Percentiles rank a stretch among this genome's conserved stretches.
Evolutionary conservation across 1,284 basidiomycete genomes (phyloP).

Genomic region (Testicularia cyperi): DNA sequence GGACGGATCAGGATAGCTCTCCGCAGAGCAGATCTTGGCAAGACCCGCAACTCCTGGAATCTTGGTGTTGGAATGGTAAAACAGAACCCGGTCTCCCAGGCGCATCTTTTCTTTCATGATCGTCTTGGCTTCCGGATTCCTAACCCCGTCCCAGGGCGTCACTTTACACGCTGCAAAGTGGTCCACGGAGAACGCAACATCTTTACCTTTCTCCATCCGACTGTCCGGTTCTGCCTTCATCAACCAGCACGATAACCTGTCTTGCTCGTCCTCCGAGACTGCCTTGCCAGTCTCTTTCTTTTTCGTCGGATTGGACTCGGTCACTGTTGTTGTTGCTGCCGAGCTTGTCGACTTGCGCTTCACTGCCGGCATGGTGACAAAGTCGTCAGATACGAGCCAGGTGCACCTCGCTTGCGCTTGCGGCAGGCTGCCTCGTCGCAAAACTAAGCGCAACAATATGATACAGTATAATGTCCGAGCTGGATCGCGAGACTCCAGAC

Average conservation of each 20-base stretch:
- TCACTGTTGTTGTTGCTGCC: too few relatives aligned
- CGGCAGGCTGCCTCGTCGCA: too few relatives aligned
- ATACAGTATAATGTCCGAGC: too few relatives aligned
- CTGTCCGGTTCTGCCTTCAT: slow-evolving; percentile 57
- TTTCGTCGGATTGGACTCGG: too few relatives aligned
- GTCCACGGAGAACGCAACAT: slow-evolving; percentile 54
- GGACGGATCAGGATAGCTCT: slow-evolving; percentile 35
- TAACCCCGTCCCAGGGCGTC: slow-evolving; percentile 86
- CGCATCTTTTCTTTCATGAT: slow-evolving; percentile 82
- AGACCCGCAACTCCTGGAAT: slow-evolving; percentile 68
- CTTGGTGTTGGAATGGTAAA: slow-evolving; percentile 92
- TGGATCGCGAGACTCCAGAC: too few relatives aligned
- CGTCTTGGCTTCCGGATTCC: slow-evolving; percentile 88
- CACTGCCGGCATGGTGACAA: slow-evolving; percentile 19
- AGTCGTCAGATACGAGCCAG: too few relatives aligned
- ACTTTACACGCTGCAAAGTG: slow-evolving; percentile 56
- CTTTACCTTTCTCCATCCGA: slow-evolving; percentile 47
- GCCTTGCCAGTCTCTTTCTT: too few relatives aligned
- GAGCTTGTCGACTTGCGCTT: slow-evolving; percentile 30
- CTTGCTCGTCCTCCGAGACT: background rate
- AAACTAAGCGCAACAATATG: too few relatives aligned
- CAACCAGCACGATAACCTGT: slow-evolving; percentile 37
- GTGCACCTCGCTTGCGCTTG: too few relatives aligned
- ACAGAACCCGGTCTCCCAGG: slow-evolving; percentile 74
- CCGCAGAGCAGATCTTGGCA: slow-evolving; percentile 11